These are phyloP conservation scores for Lenzites betulinus DNA, from an alignment of 768 basidiomycete species.

Conservation along the genomic window DNA sequence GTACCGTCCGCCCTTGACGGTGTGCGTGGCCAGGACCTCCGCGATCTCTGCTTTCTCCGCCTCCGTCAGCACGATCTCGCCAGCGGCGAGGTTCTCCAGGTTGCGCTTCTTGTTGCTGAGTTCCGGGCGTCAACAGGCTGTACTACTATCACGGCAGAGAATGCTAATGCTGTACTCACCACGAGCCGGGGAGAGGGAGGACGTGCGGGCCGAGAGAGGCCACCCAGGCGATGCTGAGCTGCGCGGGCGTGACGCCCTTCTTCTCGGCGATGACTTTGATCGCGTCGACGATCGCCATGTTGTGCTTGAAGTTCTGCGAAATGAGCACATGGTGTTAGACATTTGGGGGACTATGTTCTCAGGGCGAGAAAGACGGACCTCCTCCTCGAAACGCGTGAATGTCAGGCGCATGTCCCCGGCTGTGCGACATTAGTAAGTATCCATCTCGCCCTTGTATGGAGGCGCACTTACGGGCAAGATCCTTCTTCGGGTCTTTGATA, in stretches of 20 bases:
- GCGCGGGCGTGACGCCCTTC: slow-evolving; percentile 44
- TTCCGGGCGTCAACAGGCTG: background rate
- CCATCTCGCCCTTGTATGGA: background rate
- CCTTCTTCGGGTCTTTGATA: slow-evolving; percentile 39
- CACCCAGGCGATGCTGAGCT: slow-evolving; percentile 40
- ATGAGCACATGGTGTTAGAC: background rate
- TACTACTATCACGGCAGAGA: background rate
- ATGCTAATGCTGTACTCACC: slow-evolving; percentile 28
- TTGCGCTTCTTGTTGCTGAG: slow-evolving; percentile 42
- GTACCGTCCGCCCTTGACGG: slow-evolving; percentile 46
- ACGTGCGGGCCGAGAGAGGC: slow-evolving; percentile 21
- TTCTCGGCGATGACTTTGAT: slow-evolving; percentile 42
- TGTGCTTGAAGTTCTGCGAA: slow-evolving; percentile 40
- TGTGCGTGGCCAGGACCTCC: slow-evolving; percentile 35
- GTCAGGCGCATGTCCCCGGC: slow-evolving; percentile 23
- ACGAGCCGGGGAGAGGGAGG: slow-evolving; percentile 51
- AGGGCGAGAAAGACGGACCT: slow-evolving; percentile 1
- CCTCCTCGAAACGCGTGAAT: slow-evolving; percentile 24
- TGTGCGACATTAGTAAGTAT: background rate
- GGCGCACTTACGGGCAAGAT: slow-evolving; percentile 32
- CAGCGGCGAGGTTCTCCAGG: slow-evolving; percentile 44
- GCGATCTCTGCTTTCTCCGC: slow-evolving; percentile 44
- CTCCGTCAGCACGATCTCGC: slow-evolving; percentile 35
- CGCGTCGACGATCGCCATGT: slow-evolving; percentile 43
- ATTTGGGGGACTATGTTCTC: background rate